These are phyloP conservation scores for Tylopilus vinaceipallidus DNA, from an alignment of 768 basidiomycete species.

Conservation along the genomic window DNA sequence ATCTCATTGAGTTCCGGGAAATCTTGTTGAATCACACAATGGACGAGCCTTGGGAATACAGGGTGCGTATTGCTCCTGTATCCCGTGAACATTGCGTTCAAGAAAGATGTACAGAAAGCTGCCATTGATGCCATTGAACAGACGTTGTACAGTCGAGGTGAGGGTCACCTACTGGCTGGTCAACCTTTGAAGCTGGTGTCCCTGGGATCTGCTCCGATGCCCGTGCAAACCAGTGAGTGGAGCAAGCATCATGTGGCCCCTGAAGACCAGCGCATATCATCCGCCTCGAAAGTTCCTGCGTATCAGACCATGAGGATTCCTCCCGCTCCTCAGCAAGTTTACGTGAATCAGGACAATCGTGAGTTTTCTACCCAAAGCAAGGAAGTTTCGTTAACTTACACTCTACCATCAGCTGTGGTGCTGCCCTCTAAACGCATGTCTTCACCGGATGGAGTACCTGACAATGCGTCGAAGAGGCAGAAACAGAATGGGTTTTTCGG, in stretches of 20 bases:
- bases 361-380: not conserved
- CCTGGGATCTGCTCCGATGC: slow-evolving; percentile 14
- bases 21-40: slow-evolving; percentile 63
- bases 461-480: slow-evolving; percentile 37
- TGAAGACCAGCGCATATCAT: not conserved
- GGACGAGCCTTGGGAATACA: slow-evolving; percentile 63
- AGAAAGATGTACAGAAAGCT: slow-evolving; percentile 41
- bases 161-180: slow-evolving; percentile 52
- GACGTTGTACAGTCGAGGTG: slow-evolving; percentile 53
- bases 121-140: slow-evolving; percentile 73
- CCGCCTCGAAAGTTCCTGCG: slow-evolving; percentile 1
- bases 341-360: not conserved
- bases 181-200: slow-evolving; percentile 62
- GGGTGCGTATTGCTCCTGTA: slow-evolving; percentile 42
- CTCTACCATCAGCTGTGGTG: not conserved
- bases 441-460: slow-evolving; percentile 29
- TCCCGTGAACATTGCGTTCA: slow-evolving; percentile 6
- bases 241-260: not conserved
- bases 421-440: slow-evolving; percentile 38
- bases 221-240: slow-evolving; percentile 11
- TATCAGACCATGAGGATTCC: not conserved
- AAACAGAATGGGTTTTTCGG: slow-evolving; percentile 22
- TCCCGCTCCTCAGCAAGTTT: not conserved
- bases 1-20: slow-evolving; percentile 66
- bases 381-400: not conserved